Evolutionary conservation across 176 grass and related monocot genomes (phyloP).

Genomic region (Aechmea fasciata): DNA sequence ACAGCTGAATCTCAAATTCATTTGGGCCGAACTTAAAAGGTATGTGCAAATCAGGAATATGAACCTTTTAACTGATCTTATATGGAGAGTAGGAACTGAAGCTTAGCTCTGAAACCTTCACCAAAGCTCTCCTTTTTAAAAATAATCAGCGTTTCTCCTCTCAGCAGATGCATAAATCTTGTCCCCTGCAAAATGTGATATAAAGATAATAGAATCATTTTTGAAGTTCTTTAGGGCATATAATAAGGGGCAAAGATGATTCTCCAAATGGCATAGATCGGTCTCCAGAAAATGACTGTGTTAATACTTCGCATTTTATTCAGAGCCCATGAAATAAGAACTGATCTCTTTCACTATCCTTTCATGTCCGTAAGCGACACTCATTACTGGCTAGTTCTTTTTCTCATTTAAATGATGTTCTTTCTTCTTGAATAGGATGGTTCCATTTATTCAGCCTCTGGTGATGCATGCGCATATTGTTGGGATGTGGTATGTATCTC

Average conservation of each 20-base stretch:
- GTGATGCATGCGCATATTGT: conserved; percentile 81
- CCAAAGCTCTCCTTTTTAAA: too few species aligned
- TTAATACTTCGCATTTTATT: too few species aligned
- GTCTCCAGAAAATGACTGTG: too few species aligned
- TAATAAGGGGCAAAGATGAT: conserved; percentile 1
- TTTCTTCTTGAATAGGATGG: conserved; percentile 52
- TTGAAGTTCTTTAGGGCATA: neutral
- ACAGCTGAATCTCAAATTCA: too few species aligned
- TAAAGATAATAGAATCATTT: neutral
- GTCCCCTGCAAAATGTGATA: neutral
- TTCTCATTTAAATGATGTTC: neutral
- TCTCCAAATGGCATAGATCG: neutral
- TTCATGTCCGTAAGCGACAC: too few species aligned
- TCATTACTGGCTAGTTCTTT: neutral
- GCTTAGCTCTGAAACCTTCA: too few species aligned
- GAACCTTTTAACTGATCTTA: too few species aligned
- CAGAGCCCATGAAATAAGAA: too few species aligned
- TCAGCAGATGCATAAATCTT: neutral
- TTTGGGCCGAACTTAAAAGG: too few species aligned
- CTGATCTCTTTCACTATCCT: too few species aligned
- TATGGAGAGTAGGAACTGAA: too few species aligned
- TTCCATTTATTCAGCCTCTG: conserved; percentile 73
- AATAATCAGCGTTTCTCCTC: neutral
- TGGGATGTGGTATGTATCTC: conserved; percentile 92
- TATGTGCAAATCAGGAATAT: too few species aligned